Evolutionary conservation across 257 asterid genomes (phyloP).

Genomic region (Solanum tarijense): DNA sequence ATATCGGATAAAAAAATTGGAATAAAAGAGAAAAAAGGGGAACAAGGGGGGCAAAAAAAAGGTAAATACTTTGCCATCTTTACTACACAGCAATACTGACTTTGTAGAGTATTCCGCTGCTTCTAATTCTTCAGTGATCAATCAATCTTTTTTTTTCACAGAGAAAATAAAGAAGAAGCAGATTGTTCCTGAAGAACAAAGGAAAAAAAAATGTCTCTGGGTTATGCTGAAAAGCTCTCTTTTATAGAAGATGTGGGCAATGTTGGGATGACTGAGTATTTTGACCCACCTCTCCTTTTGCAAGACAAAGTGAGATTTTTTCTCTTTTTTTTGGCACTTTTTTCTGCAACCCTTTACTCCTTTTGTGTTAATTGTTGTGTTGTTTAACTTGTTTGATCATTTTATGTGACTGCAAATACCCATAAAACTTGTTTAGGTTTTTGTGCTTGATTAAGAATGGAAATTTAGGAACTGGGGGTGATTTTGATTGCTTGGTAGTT

Average conservation of each 20-base stretch:
- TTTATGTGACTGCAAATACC: conserved; percentile 7
- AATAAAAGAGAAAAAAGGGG: neutral
- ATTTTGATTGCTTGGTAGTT: neutral
- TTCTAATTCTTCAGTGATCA: neutral
- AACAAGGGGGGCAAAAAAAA: neutral
- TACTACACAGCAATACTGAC: neutral
- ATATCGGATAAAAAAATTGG: neutral
- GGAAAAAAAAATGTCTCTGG: conserved; percentile 62
- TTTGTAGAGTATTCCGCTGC: neutral
- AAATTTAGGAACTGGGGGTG: neutral
- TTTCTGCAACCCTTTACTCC: neutral
- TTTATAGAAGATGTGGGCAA: conserved; percentile 90
- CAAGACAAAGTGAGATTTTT: conserved; percentile 49
- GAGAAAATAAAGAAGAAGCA: neutral
- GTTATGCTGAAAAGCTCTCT: conserved; percentile 90
- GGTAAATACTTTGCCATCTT: neutral
- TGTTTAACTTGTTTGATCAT: conserved; percentile 8
- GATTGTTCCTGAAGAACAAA: neutral
- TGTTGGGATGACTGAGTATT: conserved; percentile 85
- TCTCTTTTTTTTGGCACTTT: neutral
- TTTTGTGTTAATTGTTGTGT: neutral
- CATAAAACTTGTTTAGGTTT: conserved; percentile 5
- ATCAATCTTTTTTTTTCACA: neutral
- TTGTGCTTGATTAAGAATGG: conserved; percentile 1
- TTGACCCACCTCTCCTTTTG: conserved; percentile 62